phyloP scores from a whole-genome alignment of 441 rosid species.

The Populus hybrid region DNA sequence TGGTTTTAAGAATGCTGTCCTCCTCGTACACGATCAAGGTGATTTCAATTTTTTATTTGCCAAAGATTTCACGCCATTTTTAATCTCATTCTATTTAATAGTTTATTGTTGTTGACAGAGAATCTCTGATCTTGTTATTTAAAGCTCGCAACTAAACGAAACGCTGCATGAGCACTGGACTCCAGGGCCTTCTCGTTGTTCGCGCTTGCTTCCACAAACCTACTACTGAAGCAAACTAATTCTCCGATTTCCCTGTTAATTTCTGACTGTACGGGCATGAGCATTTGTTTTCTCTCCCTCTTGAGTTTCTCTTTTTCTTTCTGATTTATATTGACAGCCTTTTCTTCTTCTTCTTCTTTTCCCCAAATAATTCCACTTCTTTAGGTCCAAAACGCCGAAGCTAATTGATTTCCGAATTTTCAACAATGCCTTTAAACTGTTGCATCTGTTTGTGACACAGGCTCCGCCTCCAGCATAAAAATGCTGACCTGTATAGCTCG shows the following conservation, averaged over 20 bases:
- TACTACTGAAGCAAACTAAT: not conserved
- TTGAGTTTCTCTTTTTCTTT: not conserved
- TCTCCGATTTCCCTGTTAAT: not conserved
- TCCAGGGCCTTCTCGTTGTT: constrained; percentile 14
- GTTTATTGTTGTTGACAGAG: constrained; percentile 21
- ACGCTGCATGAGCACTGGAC: constrained; percentile 12
- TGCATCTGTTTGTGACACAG: no score
- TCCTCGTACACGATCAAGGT: not conserved
- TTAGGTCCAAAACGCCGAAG: no score
- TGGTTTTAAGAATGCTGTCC: constrained; percentile 3
- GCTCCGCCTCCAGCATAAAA: constrained; percentile 3
- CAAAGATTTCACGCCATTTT: not conserved
- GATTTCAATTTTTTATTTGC: not conserved
- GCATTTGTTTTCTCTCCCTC: no score
- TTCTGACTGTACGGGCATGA: not conserved
- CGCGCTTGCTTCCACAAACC: not conserved
- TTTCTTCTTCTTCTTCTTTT: no score
- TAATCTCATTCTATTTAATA: not conserved
- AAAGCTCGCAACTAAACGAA: not conserved
- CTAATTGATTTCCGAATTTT: not conserved
- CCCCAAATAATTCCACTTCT: no score
- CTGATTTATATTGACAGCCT: no score
- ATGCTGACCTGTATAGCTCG: constrained; percentile 97
- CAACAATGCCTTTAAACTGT: not conserved
- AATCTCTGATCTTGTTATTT: constrained; percentile 26